phyloP scores from a whole-genome alignment of 345 rosid genomes.

The Durio zibethinus region DNA sequence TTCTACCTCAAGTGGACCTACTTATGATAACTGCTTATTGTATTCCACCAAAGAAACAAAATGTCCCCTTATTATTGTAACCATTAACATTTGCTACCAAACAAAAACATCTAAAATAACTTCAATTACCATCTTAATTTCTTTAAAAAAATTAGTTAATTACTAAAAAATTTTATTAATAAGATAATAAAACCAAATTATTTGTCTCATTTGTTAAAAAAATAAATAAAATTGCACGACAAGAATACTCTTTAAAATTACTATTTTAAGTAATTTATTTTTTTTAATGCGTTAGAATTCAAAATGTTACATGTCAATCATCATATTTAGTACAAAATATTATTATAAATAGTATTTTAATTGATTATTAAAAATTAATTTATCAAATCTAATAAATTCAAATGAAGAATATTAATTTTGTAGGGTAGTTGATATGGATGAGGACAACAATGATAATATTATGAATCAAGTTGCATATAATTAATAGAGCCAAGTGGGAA shows the following conservation, averaged over 20 bases:
- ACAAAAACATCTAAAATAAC: background rate
- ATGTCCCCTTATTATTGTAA: background rate
- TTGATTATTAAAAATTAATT: no score
- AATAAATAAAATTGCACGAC: no score
- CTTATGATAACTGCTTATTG: background rate
- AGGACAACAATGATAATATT: background rate
- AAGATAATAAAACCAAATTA: no score
- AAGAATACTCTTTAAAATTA: background rate
- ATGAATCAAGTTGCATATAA: background rate
- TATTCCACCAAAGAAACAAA: background rate
- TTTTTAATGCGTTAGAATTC: no score
- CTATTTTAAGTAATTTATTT: background rate
- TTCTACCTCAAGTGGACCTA: background rate
- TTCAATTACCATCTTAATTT: background rate
- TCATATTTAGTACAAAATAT: no score
- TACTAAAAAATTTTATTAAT: no score
- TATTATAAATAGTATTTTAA: no score
- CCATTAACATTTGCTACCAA: background rate
- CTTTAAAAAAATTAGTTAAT: background rate
- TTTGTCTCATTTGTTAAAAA: no score
- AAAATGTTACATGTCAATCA: no score
- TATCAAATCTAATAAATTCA: no score
- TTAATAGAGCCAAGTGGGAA: background rate
- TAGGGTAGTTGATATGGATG: background rate
- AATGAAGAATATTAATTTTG: background rate